Evolutionary conservation across 140 eudicot species (phyloP).

Genomic region (Bidens hawaiensis): DNA sequence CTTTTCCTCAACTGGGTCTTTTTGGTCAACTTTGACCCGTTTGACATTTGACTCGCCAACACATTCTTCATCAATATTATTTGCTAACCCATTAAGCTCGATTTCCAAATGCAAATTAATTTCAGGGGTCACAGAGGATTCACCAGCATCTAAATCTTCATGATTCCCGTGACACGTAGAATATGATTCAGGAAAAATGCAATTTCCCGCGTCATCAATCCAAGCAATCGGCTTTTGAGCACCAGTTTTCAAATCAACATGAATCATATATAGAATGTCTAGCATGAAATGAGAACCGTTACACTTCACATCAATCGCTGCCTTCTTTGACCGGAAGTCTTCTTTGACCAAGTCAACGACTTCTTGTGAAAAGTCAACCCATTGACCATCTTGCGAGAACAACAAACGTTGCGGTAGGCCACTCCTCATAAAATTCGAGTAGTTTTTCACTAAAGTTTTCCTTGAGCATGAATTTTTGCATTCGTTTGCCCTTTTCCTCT

Average conservation of each 20-base stretch:
- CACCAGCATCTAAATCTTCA: slow-evolving; percentile 33
- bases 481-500: slow-evolving; percentile 58
- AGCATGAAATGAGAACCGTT: slow-evolving; percentile 40
- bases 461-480: slow-evolving; percentile 33
- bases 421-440: slow-evolving; percentile 56
- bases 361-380: slow-evolving; percentile 65
- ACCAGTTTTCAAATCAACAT: slow-evolving; percentile 65
- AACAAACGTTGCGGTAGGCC: slow-evolving; percentile 67
- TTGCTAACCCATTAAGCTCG: slow-evolving; percentile 39
- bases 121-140: slow-evolving; percentile 38
- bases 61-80: slow-evolving; percentile 36
- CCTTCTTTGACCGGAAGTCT: slow-evolving; percentile 46
- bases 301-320: slow-evolving; percentile 50
- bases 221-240: slow-evolving; percentile 76
- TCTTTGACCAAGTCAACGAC: slow-evolving; percentile 46
- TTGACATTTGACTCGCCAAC: slow-evolving; percentile 56
- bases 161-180: slow-evolving; percentile 26
- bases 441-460: slow-evolving; percentile 44
- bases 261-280: slow-evolving; percentile 62
- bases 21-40: slow-evolving; percentile 31
- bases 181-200: slow-evolving; percentile 62
- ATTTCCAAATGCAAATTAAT: slow-evolving; percentile 66
- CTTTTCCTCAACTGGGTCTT: slow-evolving; percentile 26
- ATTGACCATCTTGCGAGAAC: slow-evolving; percentile 68
- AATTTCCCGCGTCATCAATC: slow-evolving; percentile 72